Percentiles rank a stretch among this genome's conserved stretches.
Conservation (phyloP, 495 filamentous ascomycete species). For the Penicillium ochrochloron region DNA sequence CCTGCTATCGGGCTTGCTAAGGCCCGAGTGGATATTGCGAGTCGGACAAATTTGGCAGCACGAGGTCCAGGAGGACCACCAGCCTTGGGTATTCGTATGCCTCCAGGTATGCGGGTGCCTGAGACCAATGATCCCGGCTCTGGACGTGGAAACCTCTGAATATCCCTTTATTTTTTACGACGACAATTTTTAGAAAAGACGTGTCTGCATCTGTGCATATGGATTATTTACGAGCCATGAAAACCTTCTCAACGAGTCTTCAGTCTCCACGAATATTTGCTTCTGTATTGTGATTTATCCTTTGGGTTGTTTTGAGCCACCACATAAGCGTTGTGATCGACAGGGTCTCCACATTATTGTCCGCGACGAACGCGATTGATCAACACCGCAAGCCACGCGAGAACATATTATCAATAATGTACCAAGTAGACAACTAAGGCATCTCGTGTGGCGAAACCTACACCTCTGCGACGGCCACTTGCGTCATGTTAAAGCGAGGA, state of each 20-base stretch:
- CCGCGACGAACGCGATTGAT: constrained; percentile 16
- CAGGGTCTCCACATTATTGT: constrained; percentile 13
- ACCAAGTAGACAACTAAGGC: neutral
- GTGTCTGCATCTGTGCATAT: constrained; percentile 16
- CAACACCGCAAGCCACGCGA: constrained; percentile 16
- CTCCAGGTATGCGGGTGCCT: constrained; percentile 46
- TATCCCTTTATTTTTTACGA: neutral
- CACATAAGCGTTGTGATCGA: constrained; percentile 18
- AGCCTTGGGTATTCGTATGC: constrained; percentile 45
- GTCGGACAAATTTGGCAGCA: constrained; percentile 26
- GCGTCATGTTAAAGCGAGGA: constrained; percentile 27
- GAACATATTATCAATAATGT: neutral
- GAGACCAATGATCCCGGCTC: constrained; percentile 20
- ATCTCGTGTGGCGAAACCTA: neutral
- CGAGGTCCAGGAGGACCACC: constrained; percentile 30
- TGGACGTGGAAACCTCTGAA: constrained; percentile 42
- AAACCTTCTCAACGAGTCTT: constrained; percentile 9
- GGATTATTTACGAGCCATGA: constrained; percentile 27
- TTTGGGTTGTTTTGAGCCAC: neutral
- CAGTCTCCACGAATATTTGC: constrained; percentile 4
- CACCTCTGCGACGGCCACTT: constrained; percentile 22
- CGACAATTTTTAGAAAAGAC: neutral
- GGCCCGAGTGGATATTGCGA: constrained; percentile 72
- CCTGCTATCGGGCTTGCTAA: constrained; percentile 87
- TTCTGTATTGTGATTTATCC: constrained; percentile 1